A percentile compares a stretch with the other conserved stretches of the same genome.
Conservation (phyloP, 2,329 filamentous ascomycete genomes). For the Fusarium sp. region DNA sequence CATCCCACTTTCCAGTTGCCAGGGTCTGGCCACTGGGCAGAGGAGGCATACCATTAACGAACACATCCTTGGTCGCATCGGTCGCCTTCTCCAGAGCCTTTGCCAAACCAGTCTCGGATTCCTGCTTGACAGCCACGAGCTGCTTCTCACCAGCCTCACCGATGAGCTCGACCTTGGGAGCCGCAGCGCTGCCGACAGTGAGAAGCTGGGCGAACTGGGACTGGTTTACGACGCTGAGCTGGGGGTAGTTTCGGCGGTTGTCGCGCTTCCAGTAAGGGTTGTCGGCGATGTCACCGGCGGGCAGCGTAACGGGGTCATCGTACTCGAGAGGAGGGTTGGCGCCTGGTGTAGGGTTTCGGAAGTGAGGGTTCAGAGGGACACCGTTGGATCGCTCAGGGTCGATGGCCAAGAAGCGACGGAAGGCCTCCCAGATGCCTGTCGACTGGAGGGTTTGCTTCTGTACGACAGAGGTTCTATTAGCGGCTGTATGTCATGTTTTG, state of each 20-base stretch:
- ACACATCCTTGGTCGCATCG: slow-evolving; percentile 71
- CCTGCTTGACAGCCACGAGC: slow-evolving; percentile 78
- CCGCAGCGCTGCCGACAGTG: slow-evolving; percentile 81
- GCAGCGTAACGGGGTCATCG: slow-evolving; percentile 66
- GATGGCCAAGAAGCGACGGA: slow-evolving; percentile 81
- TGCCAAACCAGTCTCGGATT: slow-evolving; percentile 78
- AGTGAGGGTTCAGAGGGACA: slow-evolving; percentile 91
- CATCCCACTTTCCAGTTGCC: slow-evolving; percentile 64
- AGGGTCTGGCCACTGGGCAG: slow-evolving; percentile 76
- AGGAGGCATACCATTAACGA: slow-evolving; percentile 85
- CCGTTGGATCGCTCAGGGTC: slow-evolving; percentile 91
- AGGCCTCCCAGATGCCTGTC: slow-evolving; percentile 83
- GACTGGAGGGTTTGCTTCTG: slow-evolving; percentile 98
- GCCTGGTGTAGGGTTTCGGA: slow-evolving; percentile 78
- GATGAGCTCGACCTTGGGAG: slow-evolving; percentile 84
- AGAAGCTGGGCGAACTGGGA: slow-evolving; percentile 86
- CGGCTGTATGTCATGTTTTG: background rate
- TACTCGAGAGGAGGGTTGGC: slow-evolving; percentile 50
- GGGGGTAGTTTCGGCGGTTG: slow-evolving; percentile 81
- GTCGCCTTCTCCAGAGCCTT: slow-evolving; percentile 71
- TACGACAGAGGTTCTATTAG: slow-evolving; percentile 32
- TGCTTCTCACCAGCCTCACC: slow-evolving; percentile 68
- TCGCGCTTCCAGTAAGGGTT: slow-evolving; percentile 86
- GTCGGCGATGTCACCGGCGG: slow-evolving; percentile 55
- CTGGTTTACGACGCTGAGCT: slow-evolving; percentile 81